Evolutionary conservation across 345 rosid genomes (phyloP).

Genomic region (Geranium brycei): DNA sequence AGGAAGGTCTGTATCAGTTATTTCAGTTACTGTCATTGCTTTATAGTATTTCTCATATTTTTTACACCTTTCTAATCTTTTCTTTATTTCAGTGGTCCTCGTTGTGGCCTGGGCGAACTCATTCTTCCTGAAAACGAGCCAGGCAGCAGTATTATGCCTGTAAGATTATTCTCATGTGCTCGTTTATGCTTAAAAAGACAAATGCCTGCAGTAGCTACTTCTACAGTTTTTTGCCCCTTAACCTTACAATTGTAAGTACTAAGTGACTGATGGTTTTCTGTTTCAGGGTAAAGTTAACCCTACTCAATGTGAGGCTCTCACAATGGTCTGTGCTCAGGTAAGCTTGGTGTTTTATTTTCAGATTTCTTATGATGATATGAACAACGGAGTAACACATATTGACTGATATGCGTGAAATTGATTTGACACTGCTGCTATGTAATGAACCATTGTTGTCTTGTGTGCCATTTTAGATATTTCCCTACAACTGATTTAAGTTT

Average conservation of each 20-base stretch:
- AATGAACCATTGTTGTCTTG: background rate
- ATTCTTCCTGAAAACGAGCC: conserved; percentile 99
- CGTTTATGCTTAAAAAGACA: background rate
- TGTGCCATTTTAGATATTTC: background rate
- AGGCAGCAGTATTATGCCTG: conserved; percentile 99
- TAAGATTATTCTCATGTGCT: conserved; percentile 18
- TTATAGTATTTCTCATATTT: conserved; percentile 3
- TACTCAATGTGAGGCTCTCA: conserved; percentile 94
- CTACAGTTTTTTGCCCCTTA: background rate
- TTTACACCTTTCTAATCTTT: conserved; percentile 16
- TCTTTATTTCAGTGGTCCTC: conserved; percentile 62
- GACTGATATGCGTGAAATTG: background rate
- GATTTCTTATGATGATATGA: background rate
- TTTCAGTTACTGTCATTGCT: background rate
- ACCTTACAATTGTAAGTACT: conserved; percentile 3
- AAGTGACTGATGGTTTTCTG: conserved; percentile 9
- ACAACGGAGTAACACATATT: background rate
- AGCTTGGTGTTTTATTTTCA: conserved; percentile 1
- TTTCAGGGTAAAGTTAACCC: conserved; percentile 97
- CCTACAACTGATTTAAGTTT: background rate
- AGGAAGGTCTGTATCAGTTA: conserved; percentile 45
- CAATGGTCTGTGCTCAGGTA: conserved; percentile 99
- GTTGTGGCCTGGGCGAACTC: conserved; percentile 97
- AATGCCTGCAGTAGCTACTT: background rate
- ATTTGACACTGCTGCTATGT: background rate